Evolutionary conservation across 805 yeast genomes (phyloP).

Genomic region (Schwanniomyces sp.): DNA sequence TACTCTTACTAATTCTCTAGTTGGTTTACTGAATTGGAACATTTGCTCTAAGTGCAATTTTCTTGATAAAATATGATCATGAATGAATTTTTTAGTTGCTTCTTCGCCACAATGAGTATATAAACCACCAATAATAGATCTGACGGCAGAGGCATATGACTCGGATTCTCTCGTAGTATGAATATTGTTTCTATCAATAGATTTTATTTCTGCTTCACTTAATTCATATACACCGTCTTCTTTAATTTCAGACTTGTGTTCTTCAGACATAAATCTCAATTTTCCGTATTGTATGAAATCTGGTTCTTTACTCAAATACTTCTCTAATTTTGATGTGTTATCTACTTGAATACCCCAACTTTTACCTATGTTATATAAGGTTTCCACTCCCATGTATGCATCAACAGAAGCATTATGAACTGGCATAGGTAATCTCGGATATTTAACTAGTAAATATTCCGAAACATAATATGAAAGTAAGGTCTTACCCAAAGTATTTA

Average conservation of each 20-base stretch:
- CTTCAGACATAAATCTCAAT: constrained; percentile 49
- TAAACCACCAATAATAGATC: constrained; percentile 81
- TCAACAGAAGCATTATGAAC: constrained; percentile 76
- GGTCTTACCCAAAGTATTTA: constrained; percentile 80
- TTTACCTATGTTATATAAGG: constrained; percentile 66
- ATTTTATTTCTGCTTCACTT: constrained; percentile 21
- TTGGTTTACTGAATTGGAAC: constrained; percentile 82
- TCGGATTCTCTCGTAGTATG: constrained; percentile 37
- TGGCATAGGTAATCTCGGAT: constrained; percentile 87
- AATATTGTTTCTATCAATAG: constrained; percentile 14
- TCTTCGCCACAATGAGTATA: constrained; percentile 71
- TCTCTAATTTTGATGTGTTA: constrained; percentile 57
- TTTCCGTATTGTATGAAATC: constrained; percentile 69
- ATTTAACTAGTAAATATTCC: constrained; percentile 68
- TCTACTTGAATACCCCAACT: constrained; percentile 91
- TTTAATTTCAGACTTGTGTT: constrained; percentile 23
- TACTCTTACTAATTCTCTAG: constrained; percentile 75
- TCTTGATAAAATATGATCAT: constrained; percentile 77
- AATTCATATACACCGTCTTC: constrained; percentile 54
- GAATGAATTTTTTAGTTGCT: constrained; percentile 66
- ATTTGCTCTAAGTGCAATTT: constrained; percentile 70
- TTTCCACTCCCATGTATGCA: constrained; percentile 66
- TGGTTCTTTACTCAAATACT: constrained; percentile 68
- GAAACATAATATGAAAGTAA: constrained; percentile 72
- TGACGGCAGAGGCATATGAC: constrained; percentile 68